Base-by-base conservation (phyloP, 441 rosid genomes). In the Pelargonium citronellum region DNA sequence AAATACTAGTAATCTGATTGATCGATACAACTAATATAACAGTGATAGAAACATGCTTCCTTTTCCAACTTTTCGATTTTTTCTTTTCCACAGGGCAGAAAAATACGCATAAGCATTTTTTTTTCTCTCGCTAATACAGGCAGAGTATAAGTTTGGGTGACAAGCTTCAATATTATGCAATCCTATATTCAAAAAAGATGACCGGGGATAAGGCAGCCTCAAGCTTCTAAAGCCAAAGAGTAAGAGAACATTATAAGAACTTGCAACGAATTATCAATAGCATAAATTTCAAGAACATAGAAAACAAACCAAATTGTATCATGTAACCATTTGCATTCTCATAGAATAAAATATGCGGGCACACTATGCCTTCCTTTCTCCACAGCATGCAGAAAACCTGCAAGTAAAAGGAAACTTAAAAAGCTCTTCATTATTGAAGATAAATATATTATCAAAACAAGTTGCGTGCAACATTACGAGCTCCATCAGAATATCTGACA, bases 331-430 rank as follows among this genome's bases (percentile, higher is more conserved):
- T 43, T 8, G 10, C 15, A 39, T 16, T 63, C 51, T 65, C 64
- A 7, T 55, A 10, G 61, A 24, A 55, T 16, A 16, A 55, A 16
- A 17, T 55, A 16, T 17, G 19, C 17, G 61, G 24, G 61, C 61
- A 55, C 7, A 19, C 7, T 7, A 19, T 17, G 13, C 3, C 17
- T 6, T 12, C 20, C 13, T 67, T 64, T 60, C n/a, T 49, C 66
- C 24, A 13, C n/a, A 13, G 34, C 12, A 58, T 66, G 65, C 58
- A 62, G 74, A 58, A 66, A 75, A 58, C 63, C 75, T 49, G 46
- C 55, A 58, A 64, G 49, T 57, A 55, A 64, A 58, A 37, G 20
- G 11, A 68, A 57, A 55, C 75, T 37, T 27, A n/a, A 34, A 46
- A 64, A 47, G 51, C 16, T 69, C 24, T 63, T 60, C 68, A 6